Conservation (phyloP, 164 flowering plant genomes). For the Echeveria elegans region DNA sequence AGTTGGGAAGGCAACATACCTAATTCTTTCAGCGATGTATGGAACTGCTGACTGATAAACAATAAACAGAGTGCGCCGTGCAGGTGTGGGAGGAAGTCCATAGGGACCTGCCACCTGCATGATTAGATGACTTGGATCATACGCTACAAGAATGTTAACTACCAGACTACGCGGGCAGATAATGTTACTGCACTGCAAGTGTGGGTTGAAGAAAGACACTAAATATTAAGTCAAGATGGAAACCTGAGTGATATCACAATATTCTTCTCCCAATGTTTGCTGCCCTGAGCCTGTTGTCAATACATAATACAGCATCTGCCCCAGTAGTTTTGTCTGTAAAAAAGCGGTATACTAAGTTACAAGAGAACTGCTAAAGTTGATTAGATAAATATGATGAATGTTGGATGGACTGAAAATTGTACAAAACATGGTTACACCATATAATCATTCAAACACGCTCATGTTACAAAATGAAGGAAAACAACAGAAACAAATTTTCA, state of each 20-base stretch:
- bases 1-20: conserved; percentile 27
- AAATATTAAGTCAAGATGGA: not conserved
- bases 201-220: not conserved
- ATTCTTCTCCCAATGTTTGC: conserved; percentile 96
- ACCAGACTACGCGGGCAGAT: not conserved
- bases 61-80: conserved; percentile 88
- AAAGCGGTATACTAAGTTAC: not conserved
- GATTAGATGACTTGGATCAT: conserved; percentile 4
- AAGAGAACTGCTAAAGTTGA: not conserved
- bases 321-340: conserved; percentile 76
- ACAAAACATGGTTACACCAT: not conserved
- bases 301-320: conserved; percentile 89
- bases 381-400: too few species aligned
- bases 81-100: conserved; percentile 89
- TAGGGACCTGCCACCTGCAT: conserved; percentile 70
- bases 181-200: not conserved
- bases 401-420: not conserved
- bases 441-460: not conserved
- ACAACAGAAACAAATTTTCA: not conserved
- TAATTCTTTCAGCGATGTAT: conserved; percentile 90
- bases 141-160: not conserved
- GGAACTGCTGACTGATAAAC: conserved; percentile 88
- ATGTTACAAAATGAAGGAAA: not conserved
- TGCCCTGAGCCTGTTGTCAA: conserved; percentile 96
- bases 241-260: conserved; percentile 95